Percentiles rank a stretch among this genome's conserved stretches.
Conservation (phyloP, 306 rosid genomes). For the Glycine tomentella region DNA sequence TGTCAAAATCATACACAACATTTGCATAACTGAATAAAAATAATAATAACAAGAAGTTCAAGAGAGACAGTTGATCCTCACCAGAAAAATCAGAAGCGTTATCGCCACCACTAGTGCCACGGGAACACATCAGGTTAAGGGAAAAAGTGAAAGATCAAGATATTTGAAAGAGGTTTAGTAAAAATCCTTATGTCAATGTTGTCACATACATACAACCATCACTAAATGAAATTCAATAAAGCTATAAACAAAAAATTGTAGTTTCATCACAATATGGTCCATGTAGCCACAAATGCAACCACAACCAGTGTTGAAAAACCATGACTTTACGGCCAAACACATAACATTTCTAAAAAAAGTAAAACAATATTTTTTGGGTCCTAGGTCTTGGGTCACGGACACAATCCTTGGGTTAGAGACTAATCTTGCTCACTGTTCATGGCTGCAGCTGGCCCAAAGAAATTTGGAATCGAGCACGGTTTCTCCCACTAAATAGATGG, state of each 20-base stretch:
- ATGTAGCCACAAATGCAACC: not conserved
- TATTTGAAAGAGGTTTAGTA: not conserved
- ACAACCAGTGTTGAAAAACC: not conserved
- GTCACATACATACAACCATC: not conserved
- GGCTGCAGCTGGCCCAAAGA: no score
- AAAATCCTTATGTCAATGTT: not conserved
- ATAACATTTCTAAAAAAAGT: no score
- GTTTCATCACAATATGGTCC: no score
- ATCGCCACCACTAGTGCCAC: conserved; percentile 23
- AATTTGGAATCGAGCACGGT: no score
- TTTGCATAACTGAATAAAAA: conserved; percentile 28
- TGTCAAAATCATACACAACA: conserved; percentile 16
- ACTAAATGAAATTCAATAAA: not conserved
- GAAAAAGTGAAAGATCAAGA: not conserved
- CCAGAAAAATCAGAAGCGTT: conserved; percentile 43
- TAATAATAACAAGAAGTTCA: not conserved
- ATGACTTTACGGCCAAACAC: not conserved
- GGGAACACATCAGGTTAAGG: conserved; percentile 55
- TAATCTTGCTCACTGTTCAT: no score
- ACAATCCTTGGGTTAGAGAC: no score
- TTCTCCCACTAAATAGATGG: no score
- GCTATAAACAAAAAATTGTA: not conserved
- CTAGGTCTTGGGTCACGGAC: no score
- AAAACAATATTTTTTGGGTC: no score
- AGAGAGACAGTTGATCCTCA: conserved; percentile 34